Evolutionary conservation across 805 yeast species (phyloP), one percentile per base, ranked within the genome.

Genomic region (Candida ovalis): DNA sequence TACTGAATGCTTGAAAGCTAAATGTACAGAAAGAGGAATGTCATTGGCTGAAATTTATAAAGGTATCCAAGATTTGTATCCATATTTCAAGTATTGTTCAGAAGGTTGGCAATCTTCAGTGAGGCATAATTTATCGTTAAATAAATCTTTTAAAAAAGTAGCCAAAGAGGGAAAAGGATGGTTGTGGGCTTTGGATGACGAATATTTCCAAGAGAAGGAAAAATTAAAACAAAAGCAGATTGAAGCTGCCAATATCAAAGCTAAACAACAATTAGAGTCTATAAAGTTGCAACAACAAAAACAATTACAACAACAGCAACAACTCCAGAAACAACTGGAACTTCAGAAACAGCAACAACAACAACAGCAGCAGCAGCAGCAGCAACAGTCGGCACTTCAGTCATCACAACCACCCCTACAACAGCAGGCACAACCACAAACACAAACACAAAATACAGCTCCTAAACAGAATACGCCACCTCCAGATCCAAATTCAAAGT

Each of bases 71-170:
- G 95, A 88, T 40, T 66, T 87, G 12, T 92, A 86, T 67, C 98
- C 98, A 2, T 94, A 88, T 70, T 94, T 88, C 69, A 79, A 84
- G 58, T 92, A 88, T 67, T 91, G 97, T 59, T 92, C 96, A 0
- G 96, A 90, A 65, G 98, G 98, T 2, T 94, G 99, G 99, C 99
- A 94, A 69, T 85, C 88, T 61, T 82, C 95, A 0, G 96, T 94
- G 18, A 78, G 95, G 44, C 99, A 94, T 68, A 91, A 90, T 59
- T 73, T 94, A 36, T 85, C 92, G 21, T 74, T 89, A 55, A 90
- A 90, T 68, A 89, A 88, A 68, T 83, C 92, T 6, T 94, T 92
- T 70, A 75, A 80, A 45, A 86, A 86, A 60, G 84, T 86, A 15
- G 81, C 89, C 35, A 84, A 86, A 51, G 94, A 87, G 57, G 94